phyloP scores from a whole-genome alignment of 2,329 filamentous ascomycete genomes.

The Diaporthe capsici region DNA sequence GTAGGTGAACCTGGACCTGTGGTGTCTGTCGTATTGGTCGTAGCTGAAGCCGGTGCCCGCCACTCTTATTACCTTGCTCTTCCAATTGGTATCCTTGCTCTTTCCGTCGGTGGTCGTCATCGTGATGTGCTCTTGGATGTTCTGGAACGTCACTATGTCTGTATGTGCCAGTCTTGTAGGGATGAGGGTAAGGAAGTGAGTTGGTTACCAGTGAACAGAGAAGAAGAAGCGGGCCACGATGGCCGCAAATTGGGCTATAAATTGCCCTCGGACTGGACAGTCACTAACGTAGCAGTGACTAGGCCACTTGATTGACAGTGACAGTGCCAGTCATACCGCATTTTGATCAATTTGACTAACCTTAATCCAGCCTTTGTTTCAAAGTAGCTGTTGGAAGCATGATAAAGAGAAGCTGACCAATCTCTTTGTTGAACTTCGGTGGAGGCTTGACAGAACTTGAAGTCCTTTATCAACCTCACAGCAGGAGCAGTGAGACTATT shows the following conservation, averaged over 20 bases:
- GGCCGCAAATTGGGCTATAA: no score
- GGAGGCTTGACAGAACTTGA: no score
- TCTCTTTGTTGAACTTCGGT: neutral
- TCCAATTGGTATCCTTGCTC: neutral
- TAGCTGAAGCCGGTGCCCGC: neutral
- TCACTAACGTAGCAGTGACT: neutral
- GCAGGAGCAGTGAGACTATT: no score
- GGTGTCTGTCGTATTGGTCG: neutral
- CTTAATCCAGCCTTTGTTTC: neutral
- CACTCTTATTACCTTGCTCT: neutral
- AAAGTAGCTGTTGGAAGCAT: neutral
- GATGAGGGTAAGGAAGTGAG: neutral
- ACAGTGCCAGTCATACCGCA: neutral
- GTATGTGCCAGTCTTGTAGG: neutral
- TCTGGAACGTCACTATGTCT: neutral
- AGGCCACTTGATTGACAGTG: neutral
- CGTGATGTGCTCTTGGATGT: neutral
- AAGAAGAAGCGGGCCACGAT: no score
- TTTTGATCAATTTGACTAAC: neutral
- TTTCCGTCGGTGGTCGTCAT: neutral
- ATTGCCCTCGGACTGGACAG: no score
- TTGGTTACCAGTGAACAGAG: neutral
- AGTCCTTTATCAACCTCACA: no score
- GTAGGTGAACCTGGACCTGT: neutral
- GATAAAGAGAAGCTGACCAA: neutral